Base-by-base conservation (phyloP, 2,329 filamentous ascomycete genomes). In the Metarhizium rileyi region DNA sequence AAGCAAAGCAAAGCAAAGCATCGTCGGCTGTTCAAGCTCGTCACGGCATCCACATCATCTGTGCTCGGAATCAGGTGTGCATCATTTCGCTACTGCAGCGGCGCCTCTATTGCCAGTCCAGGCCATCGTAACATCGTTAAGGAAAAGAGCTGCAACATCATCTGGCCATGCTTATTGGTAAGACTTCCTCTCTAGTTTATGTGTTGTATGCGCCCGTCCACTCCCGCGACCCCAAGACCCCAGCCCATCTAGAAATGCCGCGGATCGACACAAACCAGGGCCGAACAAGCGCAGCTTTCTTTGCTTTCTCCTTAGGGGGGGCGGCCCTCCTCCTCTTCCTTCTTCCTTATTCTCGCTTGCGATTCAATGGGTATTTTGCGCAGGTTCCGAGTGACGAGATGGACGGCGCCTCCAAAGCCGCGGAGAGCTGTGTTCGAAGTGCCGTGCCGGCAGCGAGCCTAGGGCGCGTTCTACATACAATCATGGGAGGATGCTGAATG, bases 401-500 rank as follows among this genome's bases (percentile, higher is more conserved):
- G 35, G 2, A 18, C 36, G 3, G 16, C 20, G 8, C 25, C 38
- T 16, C 20, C 20, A 18, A 41, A 26, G 26, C 36, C 46, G 35
- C 38, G 12, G 14, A 23, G 8, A 42, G 22, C 16, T 14, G 22
- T 42, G 38, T n/a, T n/a, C 22, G 18, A 42, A 49, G 20, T 23
- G 23, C 20, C 9, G n/a, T 25, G 36, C n/a, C 18, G 22, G 6
- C 22, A 40, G 22, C 46, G 46, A 10, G 49, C 46, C 47, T 28
- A 45, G 44, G 9, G 16, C 18, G 44, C 20, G 3, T 33, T 46
- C n/a, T n/a, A n/a, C n/a, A n/a, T n/a, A 16, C n/a, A 40, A 23
- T 33, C 41, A 48, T 23, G 25, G 22, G 14, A 46, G 40, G 5
- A 26, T 26, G 25, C 47, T 49, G 61, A 95, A 96, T 0, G 89